Conservation (phyloP, 2,329 filamentous ascomycete species). For the Esteya vermicola region DNA sequence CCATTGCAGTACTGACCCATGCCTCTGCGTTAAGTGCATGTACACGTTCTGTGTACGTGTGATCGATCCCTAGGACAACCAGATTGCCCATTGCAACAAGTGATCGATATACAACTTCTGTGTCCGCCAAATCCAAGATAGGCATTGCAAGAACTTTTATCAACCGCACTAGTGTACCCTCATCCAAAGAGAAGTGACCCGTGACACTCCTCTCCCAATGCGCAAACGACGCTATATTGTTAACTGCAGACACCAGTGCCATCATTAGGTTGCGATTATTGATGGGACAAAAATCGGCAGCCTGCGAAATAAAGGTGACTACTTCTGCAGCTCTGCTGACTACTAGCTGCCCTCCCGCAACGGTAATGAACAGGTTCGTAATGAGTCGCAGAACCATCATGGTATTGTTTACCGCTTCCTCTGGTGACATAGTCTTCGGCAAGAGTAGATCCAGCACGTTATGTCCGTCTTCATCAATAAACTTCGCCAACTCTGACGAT, state of each 20-base stretch:
- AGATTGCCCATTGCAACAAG: slow-evolving; percentile 76
- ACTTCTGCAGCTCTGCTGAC: slow-evolving; percentile 44
- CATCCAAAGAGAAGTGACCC: slow-evolving; percentile 24
- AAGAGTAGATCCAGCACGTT: slow-evolving; percentile 46
- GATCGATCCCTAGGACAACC: slow-evolving; percentile 22
- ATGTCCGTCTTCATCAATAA: slow-evolving; percentile 33
- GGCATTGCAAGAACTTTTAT: slow-evolving; percentile 45
- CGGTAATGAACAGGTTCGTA: slow-evolving; percentile 69
- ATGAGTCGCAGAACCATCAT: slow-evolving; percentile 79
- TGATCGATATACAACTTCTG: slow-evolving; percentile 69
- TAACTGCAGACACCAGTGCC: slow-evolving; percentile 65
- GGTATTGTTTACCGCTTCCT: slow-evolving; percentile 60
- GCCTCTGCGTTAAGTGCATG: slow-evolving; percentile 17
- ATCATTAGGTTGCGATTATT: slow-evolving; percentile 69
- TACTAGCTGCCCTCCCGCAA: slow-evolving; percentile 53
- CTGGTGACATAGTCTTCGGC: slow-evolving; percentile 29
- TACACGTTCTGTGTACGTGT: slow-evolving; percentile 11
- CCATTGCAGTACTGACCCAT: slow-evolving; percentile 24
- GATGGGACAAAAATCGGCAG: slow-evolving; percentile 40
- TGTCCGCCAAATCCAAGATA: slow-evolving; percentile 53
- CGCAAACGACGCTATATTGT: slow-evolving; percentile 73
- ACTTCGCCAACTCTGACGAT: slow-evolving; percentile 50
- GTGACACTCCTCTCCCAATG: slow-evolving; percentile 28
- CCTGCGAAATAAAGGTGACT: slow-evolving; percentile 47
- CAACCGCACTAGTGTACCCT: slow-evolving; percentile 27